These are phyloP conservation scores for Coelastrella sp. DNA, from an alignment of 139 green algal genomes.

Conservation along the genomic window DNA sequence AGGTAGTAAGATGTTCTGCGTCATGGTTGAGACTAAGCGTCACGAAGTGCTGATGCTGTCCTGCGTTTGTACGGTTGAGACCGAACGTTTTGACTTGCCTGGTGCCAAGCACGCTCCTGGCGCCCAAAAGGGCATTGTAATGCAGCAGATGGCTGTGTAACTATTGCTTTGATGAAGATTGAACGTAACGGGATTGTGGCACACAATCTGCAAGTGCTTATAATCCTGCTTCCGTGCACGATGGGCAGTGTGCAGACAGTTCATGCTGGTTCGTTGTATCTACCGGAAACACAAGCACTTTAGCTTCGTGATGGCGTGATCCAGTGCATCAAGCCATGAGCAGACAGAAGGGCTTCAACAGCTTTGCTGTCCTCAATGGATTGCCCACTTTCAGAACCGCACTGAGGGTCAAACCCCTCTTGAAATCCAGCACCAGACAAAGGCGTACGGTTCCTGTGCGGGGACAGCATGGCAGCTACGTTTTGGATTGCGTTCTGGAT, in stretches of 20 bases:
- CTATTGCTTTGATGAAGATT: no score
- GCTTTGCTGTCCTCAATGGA: constrained; percentile 8
- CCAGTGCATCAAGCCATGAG: background rate
- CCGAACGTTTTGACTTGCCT: background rate
- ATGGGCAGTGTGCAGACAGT: no score
- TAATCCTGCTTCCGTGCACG: no score
- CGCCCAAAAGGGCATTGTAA: background rate
- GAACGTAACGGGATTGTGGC: no score
- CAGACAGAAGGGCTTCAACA: background rate
- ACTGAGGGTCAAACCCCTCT: background rate
- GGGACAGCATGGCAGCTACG: background rate
- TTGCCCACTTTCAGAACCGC: constrained; percentile 8
- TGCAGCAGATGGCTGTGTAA: background rate
- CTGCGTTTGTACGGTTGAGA: background rate
- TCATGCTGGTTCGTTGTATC: no score
- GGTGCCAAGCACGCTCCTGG: background rate
- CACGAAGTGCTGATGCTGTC: background rate
- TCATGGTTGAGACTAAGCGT: background rate
- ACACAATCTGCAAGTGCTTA: no score
- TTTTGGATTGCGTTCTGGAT: background rate
- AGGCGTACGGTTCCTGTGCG: background rate
- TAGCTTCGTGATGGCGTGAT: no score
- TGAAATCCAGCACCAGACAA: background rate
- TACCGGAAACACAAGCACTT: no score
- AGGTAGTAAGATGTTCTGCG: no score